Base-by-base conservation (phyloP, 2,329 filamentous ascomycete genomes). In the Aphanocladium album region DNA sequence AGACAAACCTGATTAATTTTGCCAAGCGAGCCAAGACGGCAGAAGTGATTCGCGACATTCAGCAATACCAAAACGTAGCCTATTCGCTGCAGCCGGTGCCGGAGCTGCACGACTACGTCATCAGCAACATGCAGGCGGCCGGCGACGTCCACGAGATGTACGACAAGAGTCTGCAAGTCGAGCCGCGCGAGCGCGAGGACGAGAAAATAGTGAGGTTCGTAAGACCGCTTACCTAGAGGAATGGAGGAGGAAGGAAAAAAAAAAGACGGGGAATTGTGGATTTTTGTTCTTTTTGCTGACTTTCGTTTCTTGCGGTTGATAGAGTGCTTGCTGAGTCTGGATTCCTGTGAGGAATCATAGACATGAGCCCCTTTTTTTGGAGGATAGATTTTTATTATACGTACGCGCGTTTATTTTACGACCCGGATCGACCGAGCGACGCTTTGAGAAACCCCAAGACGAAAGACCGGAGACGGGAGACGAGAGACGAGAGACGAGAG, bases 121-220 rank as follows among this genome's bases (percentile, higher is more conserved):
- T 97, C 67, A 93, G 88, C 73, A 97, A 98, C 74, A 96, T 98
- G 90, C 89, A 96, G 77, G 89, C 89, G 33, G 93, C 95, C 4
- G 90, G 92, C 57, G 93, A 98, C 73, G 95, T 99, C 64, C 93
- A 98, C 74, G 93, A 98, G 80, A 98, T 98, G 95, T 99, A 98
- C 79, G 93, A 98, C 76, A 93, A 93, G 82, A 96, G 92, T 77
- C 80, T 99, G 77, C 83, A 88, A 70, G 88, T 99, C 63, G 95
- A 99, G 74, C 95, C 95, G 64, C 85, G 95, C 70, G 95, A 99
- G 79, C 85, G 95, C 69, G 95, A 99, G 79, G 95, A 99, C 72
- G 95, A 99, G 79, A 98, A 98, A 83, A 98, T 99, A 81, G 93
- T 96, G 73, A 96, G 95, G 93, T 96, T 87, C 70, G 85, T 82